These are phyloP conservation scores for Arthrobotrys sinensis DNA, from an alignment of 2,329 filamentous ascomycete genomes.

Conservation along the genomic window DNA sequence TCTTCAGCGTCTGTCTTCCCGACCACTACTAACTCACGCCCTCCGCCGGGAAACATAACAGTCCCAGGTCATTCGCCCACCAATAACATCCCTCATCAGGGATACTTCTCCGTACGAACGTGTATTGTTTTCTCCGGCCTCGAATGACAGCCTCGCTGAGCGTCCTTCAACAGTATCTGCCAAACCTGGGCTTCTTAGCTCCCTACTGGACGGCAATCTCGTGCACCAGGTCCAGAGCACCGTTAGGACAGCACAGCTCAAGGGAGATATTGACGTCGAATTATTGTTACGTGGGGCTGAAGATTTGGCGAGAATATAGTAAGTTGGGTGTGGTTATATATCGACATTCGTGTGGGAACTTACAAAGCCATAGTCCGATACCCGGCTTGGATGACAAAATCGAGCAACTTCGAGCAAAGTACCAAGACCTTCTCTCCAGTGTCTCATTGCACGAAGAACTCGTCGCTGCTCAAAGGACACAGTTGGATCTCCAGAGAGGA, in stretches of 20 bases:
- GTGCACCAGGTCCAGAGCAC: slow-evolving; percentile 53
- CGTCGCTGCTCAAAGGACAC: slow-evolving; percentile 52
- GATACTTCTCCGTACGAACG: slow-evolving; percentile 58
- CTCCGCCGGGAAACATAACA: background rate
- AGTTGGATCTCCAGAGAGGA: slow-evolving; percentile 52
- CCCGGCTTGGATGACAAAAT: slow-evolving; percentile 51
- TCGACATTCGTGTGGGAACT: background rate
- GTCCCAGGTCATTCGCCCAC: slow-evolving; percentile 53
- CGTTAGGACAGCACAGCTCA: slow-evolving; percentile 39
- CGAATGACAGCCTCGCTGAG: slow-evolving; percentile 19
- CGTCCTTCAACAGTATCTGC: background rate
- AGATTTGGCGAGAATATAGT: slow-evolving; percentile 55
- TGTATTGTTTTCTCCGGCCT: slow-evolving; percentile 51
- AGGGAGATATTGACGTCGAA: slow-evolving; percentile 55
- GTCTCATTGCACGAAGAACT: slow-evolving; percentile 49
- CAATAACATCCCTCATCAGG: slow-evolving; percentile 55
- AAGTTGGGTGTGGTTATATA: background rate
- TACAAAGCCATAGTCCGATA: slow-evolving; percentile 25
- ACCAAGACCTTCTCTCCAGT: slow-evolving; percentile 51
- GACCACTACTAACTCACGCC: background rate
- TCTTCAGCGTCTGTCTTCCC: background rate
- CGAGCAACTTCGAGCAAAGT: slow-evolving; percentile 27
- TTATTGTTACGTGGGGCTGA: slow-evolving; percentile 48
- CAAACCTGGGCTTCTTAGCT: slow-evolving; percentile 46
- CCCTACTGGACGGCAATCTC: slow-evolving; percentile 45